Evolutionary conservation across 495 filamentous ascomycete species (phyloP), one percentile per base, ranked within the genome.

Genomic region (Trichoderma orchidacearum): DNA sequence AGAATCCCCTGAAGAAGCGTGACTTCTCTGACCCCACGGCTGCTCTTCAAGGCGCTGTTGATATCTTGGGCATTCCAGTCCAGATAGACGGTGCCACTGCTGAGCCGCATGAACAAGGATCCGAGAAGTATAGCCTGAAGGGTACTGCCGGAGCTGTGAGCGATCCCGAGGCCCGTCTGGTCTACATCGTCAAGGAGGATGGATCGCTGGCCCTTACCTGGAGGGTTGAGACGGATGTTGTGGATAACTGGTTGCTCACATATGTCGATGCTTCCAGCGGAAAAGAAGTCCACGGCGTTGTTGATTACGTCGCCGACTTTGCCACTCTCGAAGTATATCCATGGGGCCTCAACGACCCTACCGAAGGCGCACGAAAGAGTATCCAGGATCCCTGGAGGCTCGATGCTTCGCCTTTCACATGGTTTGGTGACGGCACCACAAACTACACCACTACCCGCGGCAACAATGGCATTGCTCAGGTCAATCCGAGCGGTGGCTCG

Each of bases 401-500:
- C 0, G 7, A 25, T 23, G 65, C 69, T 31, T 73, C 68, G 8
- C 70, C 71, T 54, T 74, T 75, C 57, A 70, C 69, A 17, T 78
- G 74, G 75, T 60, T 73, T 36, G 56, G 58, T 30, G 62, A 68
- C 48, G 75, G 72, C 30, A 63, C 30, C 15, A 68, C 59, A 12
- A 63, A 61, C 45, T 77, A 72, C 60, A 73, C 60, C 1, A 67
- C 61, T 5, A 75, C 73, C 3, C 64, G 72, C 7, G 76, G 76
- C 53, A 79, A 79, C 66, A 79, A 79, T 60, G 74, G 57, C 30
- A 70, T 71, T 45, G 70, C 74, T 3, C 73, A 78, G 55, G 68
- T 65, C 25, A 77, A 79, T 61, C 68, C 68, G 53, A 63, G 62
- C 28, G 70, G 68, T 17, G 66, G 66, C 9, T 41, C 55, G 0